phyloP scores from a whole-genome alignment of 257 asterid species.

The Henckelia pumila region DNA sequence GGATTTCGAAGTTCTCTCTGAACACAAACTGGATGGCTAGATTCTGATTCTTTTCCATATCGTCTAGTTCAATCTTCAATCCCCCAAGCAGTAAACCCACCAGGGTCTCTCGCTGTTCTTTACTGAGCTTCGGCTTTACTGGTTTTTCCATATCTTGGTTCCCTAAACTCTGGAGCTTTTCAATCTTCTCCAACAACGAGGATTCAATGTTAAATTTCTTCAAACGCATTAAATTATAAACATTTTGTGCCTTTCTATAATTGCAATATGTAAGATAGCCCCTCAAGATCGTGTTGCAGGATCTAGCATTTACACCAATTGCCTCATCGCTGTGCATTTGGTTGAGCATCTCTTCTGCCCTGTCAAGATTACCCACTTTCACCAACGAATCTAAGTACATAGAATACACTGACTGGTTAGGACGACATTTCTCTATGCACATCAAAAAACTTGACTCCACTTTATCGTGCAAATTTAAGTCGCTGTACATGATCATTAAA shows the following conservation, averaged over 20 bases:
- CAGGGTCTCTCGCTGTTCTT: conserved; percentile 76
- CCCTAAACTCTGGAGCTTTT: conserved; percentile 36
- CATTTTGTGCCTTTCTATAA: conserved; percentile 50
- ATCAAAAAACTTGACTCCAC: conserved; percentile 58
- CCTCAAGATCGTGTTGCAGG: conserved; percentile 61
- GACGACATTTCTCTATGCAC: conserved; percentile 60
- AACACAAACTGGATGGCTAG: conserved; percentile 50
- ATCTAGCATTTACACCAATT: conserved; percentile 54
- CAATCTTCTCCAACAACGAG: conserved; percentile 60
- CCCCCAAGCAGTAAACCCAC: conserved; percentile 82
- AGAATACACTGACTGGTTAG: conserved; percentile 49
- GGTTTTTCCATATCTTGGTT: conserved; percentile 41
- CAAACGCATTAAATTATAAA: conserved; percentile 53
- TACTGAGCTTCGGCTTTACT: conserved; percentile 53
- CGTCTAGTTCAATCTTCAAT: conserved; percentile 43
- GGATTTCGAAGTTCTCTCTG: conserved; percentile 48
- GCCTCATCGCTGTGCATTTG: conserved; percentile 56
- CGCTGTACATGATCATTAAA: conserved; percentile 56
- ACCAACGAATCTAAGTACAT: conserved; percentile 72
- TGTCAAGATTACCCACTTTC: conserved; percentile 45
- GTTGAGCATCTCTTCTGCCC: conserved; percentile 68
- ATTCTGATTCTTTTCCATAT: conserved; percentile 40
- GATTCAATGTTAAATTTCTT: conserved; percentile 72
- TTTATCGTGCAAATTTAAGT: conserved; percentile 49
- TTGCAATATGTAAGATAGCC: conserved; percentile 51